Evolutionary conservation across 352 stramenopile genomes (phyloP).

Genomic region (Pythium dissimile): DNA sequence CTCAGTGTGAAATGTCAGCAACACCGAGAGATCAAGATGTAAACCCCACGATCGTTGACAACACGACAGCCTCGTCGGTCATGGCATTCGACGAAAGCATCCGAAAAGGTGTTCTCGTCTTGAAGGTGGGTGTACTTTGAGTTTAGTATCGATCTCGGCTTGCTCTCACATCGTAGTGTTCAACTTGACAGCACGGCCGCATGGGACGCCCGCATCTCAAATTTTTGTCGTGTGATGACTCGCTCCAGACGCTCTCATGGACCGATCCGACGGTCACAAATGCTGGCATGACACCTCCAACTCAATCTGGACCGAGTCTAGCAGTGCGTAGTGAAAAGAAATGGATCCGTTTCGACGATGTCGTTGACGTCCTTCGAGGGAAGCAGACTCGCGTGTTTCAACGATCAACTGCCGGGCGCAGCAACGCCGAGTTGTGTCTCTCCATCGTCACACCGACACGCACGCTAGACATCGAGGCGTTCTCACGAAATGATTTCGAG

Average conservation of each 20-base stretch:
- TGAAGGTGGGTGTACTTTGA: slow-evolving; percentile 9
- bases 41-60: background rate
- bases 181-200: slow-evolving; percentile 15
- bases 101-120: slow-evolving; percentile 8
- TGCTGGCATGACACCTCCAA: slow-evolving; percentile 4
- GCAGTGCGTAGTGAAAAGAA: too few species aligned
- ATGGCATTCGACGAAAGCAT: slow-evolving; percentile 14
- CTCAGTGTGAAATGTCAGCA: background rate
- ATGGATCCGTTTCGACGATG: slow-evolving; percentile 14
- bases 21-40: background rate
- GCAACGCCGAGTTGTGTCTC: slow-evolving; percentile 21
- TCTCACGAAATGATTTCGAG: slow-evolving; percentile 12
- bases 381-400: slow-evolving; percentile 23
- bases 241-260: slow-evolving; percentile 11
- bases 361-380: slow-evolving; percentile 8
- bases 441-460: slow-evolving; percentile 15
- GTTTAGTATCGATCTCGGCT: background rate
- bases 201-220: slow-evolving; percentile 22
- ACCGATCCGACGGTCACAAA: slow-evolving; percentile 18
- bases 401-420: slow-evolving; percentile 17
- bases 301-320: background rate
- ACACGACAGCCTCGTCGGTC: background rate
- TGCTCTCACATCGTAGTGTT: background rate
- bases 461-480: slow-evolving; percentile 25
- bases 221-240: slow-evolving; percentile 17